These are phyloP conservation scores for Agapanthus africanus DNA, from an alignment of 106 monocot genomes.

Conservation along the genomic window DNA sequence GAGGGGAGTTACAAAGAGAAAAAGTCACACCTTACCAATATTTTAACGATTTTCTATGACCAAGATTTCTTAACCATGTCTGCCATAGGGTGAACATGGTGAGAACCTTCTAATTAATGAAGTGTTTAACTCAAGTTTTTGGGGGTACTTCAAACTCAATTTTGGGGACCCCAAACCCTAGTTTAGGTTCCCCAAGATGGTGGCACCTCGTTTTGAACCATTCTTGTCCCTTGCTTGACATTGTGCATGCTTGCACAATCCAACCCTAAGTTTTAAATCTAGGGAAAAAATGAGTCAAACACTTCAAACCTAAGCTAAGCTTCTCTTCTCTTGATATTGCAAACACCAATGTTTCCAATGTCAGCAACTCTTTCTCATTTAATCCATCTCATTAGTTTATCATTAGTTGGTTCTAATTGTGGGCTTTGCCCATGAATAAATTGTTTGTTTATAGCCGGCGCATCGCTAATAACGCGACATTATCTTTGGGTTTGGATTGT, in stretches of 20 bases:
- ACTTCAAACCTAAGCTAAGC: not conserved
- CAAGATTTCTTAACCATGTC: constrained; percentile 34
- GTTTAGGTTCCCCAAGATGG: constrained; percentile 13
- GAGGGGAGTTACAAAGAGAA: not conserved
- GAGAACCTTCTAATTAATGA: constrained; percentile 28
- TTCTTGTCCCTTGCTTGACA: constrained; percentile 20
- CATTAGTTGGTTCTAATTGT: not conserved
- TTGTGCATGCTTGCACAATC: not conserved
- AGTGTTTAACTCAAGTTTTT: not conserved
- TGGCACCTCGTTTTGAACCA: constrained; percentile 27
- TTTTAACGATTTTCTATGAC: not conserved
- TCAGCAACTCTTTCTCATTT: not conserved
- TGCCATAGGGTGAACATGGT: constrained; percentile 21
- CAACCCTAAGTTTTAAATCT: not conserved
- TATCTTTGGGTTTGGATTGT: no score
- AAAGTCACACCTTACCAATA: not conserved
- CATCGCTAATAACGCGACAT: not conserved
- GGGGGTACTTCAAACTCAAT: constrained; percentile 11
- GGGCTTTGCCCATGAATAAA: not conserved
- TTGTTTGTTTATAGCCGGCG: not conserved
- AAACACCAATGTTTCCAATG: not conserved
- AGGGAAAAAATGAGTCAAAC: not conserved
- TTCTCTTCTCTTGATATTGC: not conserved
- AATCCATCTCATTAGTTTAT: not conserved
- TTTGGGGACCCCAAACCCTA: constrained; percentile 6